Base-by-base conservation (phyloP, 2,329 filamentous ascomycete genomes). In the Annulohypoxylon truncatum region DNA sequence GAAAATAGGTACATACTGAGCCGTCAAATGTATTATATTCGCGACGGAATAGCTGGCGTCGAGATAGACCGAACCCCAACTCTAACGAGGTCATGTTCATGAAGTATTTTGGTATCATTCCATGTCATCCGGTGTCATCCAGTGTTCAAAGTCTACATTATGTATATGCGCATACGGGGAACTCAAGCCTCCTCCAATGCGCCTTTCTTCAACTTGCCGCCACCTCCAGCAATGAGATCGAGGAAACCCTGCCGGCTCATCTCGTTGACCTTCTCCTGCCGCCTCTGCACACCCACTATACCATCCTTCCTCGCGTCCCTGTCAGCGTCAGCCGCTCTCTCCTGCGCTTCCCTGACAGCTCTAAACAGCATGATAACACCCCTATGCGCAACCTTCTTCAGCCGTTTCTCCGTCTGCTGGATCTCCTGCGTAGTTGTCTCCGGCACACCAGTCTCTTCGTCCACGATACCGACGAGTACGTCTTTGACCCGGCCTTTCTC, bases 341-440 rank as follows among this genome's bases (percentile, higher is more conserved):
- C 92, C 80, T 99, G 96, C 12, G 96, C 94, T 20, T 93, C 93
- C 46, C 95, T 86, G 29, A 99, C 94, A 0, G 96, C 96, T 78
- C 98, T 97, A 81, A 99, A 99, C 63, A 99, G 84, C 83, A 95
- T 96, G 22, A 98, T 91, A 40, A 99, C 96, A 87, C 95, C 95
- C 58, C 93, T 87, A 80, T 97, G 93, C 46, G 94, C 94, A 51
- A 92, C 93, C 83, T 97, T 96, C 74, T 92, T 89, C 75, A 98
- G 79, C 69, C 88, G 84, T 81, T 90, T 91, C 83, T 98, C 95
- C 73, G 90, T 87, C 75, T 92, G 92, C 74, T 88, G 77, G 24
- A 87, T 84, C 68, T 85, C 82, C 13, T 81, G 81, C 24, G 85
- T 85, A 18, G 86, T 87, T 59, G 84, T 81, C 64, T 73, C 75